Evolutionary conservation across 768 basidiomycete genomes (phyloP), one percentile per base, ranked within the genome.

Genomic region (Imleria badia): DNA sequence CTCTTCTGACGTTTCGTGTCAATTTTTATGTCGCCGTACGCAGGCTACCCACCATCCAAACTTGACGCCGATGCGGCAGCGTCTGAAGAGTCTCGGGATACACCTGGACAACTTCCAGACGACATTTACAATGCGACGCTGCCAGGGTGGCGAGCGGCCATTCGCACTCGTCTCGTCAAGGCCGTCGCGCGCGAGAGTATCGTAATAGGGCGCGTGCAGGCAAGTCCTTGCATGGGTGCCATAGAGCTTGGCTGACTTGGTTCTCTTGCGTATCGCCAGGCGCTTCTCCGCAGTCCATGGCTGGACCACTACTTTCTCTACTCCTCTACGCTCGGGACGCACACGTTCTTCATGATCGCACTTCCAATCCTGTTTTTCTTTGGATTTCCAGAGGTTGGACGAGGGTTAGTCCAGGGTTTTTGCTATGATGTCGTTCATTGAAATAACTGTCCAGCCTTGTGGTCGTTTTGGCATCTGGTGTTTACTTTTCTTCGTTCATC

Each of bases 261-360:
- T 39, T 3, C 36, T 33, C 19, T n/a, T n/a, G n/a, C n/a, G n/a
- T n/a, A 10, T 15, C 30, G 33, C 6, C 58, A 83, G 89, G 66
- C 76, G 10, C 69, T 67, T 6, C 76, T 91, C 26, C 82, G 88
- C 7, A 77, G 76, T 6, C 80, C 87, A 3, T 85, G 80, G 77
- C 72, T 91, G 22, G 93, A 95, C 65, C 73, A 75, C 1, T 95
- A 91, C 64, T 94, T 95, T 65, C 82, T 94, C 31, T 88, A 94
- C 58, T 84, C 88, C 0, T 91, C 89, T 0, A 79, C 86, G 0
- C 75, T 92, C 11, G 93, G 83, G 0, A 92, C 91, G 1, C 93
- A 94, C 63, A 93, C 89, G 0, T 98, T 94, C 74, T 98, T 98
- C 79, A 92, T 96, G 88, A 82, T 84, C 31, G 80, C 89, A 56